Conservation (phyloP, 306 rosid genomes). For the Castanea crenata region DNA sequence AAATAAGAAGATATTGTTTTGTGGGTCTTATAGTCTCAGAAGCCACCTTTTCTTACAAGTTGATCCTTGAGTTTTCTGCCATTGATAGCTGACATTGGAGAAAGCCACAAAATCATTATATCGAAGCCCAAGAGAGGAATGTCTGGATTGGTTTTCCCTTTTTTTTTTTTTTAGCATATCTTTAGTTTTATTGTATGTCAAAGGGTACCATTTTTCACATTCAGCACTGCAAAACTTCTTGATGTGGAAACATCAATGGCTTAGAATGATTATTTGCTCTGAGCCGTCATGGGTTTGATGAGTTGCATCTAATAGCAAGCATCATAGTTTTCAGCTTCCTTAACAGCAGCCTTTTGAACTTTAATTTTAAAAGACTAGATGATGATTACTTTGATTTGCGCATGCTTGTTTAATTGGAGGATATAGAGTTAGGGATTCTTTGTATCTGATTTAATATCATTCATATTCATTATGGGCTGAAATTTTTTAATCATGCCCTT, state of each 20-base stretch:
- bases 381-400: constrained; percentile 47
- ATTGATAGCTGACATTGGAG: no score
- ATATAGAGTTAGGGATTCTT: background rate
- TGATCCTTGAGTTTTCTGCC: no score
- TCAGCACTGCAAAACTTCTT: constrained; percentile 8
- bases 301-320: constrained; percentile 30
- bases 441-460: background rate
- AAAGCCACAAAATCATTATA: no score
- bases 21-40: background rate
- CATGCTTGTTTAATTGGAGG: constrained; percentile 44
- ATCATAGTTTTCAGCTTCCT: constrained; percentile 38
- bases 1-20: constrained; percentile 5
- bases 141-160: background rate
- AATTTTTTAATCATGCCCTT: background rate
- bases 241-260: constrained; percentile 23
- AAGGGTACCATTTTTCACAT: background rate
- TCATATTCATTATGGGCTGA: constrained; percentile 16
- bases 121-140: no score
- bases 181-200: no score
- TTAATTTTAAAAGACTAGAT: constrained; percentile 30
- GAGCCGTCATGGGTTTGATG: constrained; percentile 37
- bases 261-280: constrained; percentile 34
- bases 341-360: constrained; percentile 33
- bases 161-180: no score
- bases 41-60: background rate